Evolutionary conservation across 2,329 filamentous ascomycete genomes (phyloP), one percentile per base, ranked within the genome.

Genomic region (Claviceps fusiformis): DNA sequence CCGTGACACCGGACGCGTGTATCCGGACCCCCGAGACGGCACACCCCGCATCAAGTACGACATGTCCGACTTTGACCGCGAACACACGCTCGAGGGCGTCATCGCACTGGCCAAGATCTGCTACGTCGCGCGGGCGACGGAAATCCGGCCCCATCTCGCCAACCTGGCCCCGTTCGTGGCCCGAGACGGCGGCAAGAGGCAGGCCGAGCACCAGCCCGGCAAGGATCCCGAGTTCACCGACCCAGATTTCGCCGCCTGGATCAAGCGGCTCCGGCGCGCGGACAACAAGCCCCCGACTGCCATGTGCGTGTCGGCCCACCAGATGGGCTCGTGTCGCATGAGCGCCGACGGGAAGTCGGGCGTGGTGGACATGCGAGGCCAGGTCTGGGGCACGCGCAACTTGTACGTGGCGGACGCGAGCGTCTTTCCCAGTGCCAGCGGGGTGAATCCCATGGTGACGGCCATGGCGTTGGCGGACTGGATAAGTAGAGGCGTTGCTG

Each of bases 391-490:
- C 1, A 75, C 73, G 0, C 71, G 82, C 61, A 79, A 77, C 0
- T 63, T 91, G 61, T 89, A 82, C 64, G 80, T 91, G 19, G 81
- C 83, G 10, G 87, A 92, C 67, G 81, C 85, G 48, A 89, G 84
- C 65, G 82, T 89, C 11, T 86, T 91, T 58, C 87, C 86, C 1
- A 85, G 79, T 55, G 86, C 86, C 11, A 88, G 82, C 65, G 87
- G 87, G 1, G 86, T 90, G 35, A 91, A 91, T 66, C 87, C 87
- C 13, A 91, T 92, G 87, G 73, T 90, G 47, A 89, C 86, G 13
- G 77, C 74, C 56, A 89, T 91, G 87, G 80, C 81, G 1, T 77
- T 87, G 62, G 75, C 81, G 51, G 81, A 87, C 63, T 80, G 79
- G 70, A 83, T 87, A 58, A 80, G 80, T 3, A 72, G 77, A 62